Base-by-base conservation (phyloP, 2,329 filamentous ascomycete genomes). In the Aspergillus luchuensis region DNA sequence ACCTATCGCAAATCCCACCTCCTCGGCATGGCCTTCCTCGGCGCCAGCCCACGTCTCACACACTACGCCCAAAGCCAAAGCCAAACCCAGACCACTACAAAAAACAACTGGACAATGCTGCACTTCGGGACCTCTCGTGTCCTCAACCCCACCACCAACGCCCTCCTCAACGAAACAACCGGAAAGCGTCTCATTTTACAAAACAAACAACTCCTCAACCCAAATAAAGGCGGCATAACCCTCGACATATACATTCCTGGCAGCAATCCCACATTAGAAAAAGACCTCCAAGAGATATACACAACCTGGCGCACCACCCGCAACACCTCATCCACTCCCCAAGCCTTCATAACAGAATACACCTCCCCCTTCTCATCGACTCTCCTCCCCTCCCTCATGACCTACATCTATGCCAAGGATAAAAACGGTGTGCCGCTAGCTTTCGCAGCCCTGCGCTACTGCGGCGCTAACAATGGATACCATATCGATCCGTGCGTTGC, bases 401-500 rank as follows among this genome's bases (percentile, higher is more conserved):
- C 71, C 3, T 80, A 77, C 64, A 69, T 80, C 17, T 79, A 79
- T 57, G 72, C 74, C 1, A 70, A 69, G 23, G 69, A 66, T 8
- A 60, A 69, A 1, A 65, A 70, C 19, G 73, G 72, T 0, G 51
- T 19, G 0, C 66, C 72, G 8, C 76, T 74, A 51, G 77, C 77
- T 0, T 78, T 79, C 47, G 76, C 77, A 0, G 78, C 74, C 1
- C 66, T 80, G 2, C 72, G 78, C 8, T 72, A 68, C 17, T 66
- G 79, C 10, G 75, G 76, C 23, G 69, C 70, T 5, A 70, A 72
- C 15, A 62, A 68, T 3, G 78, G 77, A 13, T 79, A 78, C 58
- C 78, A 80, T 56, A 59, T 80, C n/a, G 78, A 80, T 49, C 78
- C 77, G 0, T 78, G 70, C 57, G 72, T 78, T 17, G 74, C 74